phyloP scores from a whole-genome alignment of 768 basidiomycete species.

The Lactarius deliciosus region DNA sequence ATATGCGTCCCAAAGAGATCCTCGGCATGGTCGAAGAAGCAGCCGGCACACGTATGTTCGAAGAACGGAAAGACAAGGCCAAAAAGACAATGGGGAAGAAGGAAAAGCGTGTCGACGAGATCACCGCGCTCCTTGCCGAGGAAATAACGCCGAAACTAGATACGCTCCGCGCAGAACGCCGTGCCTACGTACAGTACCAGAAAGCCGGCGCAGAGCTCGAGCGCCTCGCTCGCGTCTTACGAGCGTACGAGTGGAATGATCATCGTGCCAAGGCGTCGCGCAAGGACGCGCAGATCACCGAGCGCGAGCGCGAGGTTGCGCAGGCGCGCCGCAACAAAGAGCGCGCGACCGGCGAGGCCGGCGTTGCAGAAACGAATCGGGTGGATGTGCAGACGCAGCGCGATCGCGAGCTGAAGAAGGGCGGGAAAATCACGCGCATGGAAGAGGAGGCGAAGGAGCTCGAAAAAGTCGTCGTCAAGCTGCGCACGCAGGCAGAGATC shows the following conservation, averaged over 20 bases:
- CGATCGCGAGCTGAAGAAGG: conserved; percentile 88
- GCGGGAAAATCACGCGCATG: conserved; percentile 85
- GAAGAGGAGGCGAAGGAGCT: conserved; percentile 77
- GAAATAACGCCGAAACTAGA: conserved; percentile 96
- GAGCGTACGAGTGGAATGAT: conserved; percentile 87
- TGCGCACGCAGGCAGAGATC: conserved; percentile 83
- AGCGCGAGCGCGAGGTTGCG: conserved; percentile 50
- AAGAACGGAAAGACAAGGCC: conserved; percentile 96
- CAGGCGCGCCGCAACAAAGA: conserved; percentile 48
- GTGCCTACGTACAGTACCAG: conserved; percentile 85
- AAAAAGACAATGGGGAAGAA: conserved; percentile 96
- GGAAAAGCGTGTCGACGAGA: conserved; percentile 92
- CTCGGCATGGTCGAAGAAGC: conserved; percentile 99
- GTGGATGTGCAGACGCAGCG: conserved; percentile 68
- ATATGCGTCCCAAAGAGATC: conserved; percentile 98
- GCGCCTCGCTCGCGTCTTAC: conserved; percentile 72
- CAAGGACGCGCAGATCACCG: conserved; percentile 57
- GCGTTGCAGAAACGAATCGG: conserved; percentile 66
- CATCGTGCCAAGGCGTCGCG: conserved; percentile 49
- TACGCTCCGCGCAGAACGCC: conserved; percentile 85
- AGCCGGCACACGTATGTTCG: conserved; percentile 98
- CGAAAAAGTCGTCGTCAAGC: conserved; percentile 78
- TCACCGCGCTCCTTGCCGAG: conserved; percentile 73
- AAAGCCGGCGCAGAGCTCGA: conserved; percentile 88
- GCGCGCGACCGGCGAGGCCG: conserved; percentile 52